A percentile compares a stretch with the other conserved stretches of the same genome.
Evolutionary conservation across 148 eudicot species (phyloP).

Genomic region (Silene latifolia): DNA sequence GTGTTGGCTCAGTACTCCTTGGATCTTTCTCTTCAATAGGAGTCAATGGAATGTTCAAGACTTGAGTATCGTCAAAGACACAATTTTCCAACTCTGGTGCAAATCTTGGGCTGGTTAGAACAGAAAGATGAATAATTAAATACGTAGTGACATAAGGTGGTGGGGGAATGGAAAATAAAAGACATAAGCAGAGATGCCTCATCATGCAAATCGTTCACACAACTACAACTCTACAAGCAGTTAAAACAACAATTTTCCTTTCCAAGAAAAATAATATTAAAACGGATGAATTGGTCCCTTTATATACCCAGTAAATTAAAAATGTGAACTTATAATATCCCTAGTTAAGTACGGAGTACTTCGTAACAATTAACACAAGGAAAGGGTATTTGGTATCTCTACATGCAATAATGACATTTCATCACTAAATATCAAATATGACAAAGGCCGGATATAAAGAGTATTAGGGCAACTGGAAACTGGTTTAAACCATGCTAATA

Average conservation of each 20-base stretch:
- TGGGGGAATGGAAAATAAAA: background rate
- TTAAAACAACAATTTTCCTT: background rate
- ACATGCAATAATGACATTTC: no score
- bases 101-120: conserved; percentile 38
- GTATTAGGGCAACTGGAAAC: background rate
- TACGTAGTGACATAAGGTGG: background rate
- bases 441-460: no score
- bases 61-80: conserved; percentile 31
- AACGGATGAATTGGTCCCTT: no score
- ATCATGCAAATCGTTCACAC: background rate
- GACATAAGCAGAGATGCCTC: background rate
- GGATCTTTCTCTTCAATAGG: conserved; percentile 49
- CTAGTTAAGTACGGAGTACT: no score
- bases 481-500: background rate
- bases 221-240: background rate
- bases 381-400: no score
- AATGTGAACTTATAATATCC: no score
- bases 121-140: conserved; percentile 3
- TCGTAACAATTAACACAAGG: no score
- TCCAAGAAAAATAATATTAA: no score
- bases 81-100: conserved; percentile 28
- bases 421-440: no score
- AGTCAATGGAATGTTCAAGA: conserved; percentile 45
- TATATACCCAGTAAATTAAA: no score
- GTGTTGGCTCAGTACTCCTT: conserved; percentile 6